Base-by-base conservation (phyloP, 441 rosid genomes). In the Macaranga tanarius region DNA sequence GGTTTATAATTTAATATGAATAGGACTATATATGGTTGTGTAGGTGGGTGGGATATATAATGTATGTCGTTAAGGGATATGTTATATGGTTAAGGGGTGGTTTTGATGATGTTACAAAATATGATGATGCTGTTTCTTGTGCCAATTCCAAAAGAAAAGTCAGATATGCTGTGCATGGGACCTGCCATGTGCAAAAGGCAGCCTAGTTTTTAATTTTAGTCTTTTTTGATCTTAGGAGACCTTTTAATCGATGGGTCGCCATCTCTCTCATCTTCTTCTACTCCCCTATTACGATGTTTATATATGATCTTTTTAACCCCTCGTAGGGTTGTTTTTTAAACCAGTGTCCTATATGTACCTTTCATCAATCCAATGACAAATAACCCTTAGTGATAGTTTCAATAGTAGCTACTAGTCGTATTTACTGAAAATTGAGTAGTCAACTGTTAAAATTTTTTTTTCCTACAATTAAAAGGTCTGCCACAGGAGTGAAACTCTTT, bases 101-200 rank as follows among this genome's bases (percentile, higher is more conserved):
- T 44, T 11, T 11, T 42, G 68, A 9, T 40, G 50, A 40, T 16
- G 59, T 28, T 54, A 10, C 16, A 67, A 54, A 57, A 8, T 15
- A n/a, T 7, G 4, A 76, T 65, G 52, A 48, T 73, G 62, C 17
- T 71, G 40, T 51, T 52, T 57, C 50, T 63, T 57, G 62, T 67
- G 11, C 70, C 22, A 31, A 56, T 59, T 63, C 42, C 13, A 73
- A 69, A 76, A 57, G 50, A 52, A 34, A 56, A 69, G 74, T 69
- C 74, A 79, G 73, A 74, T 69, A 79, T 47, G 12, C 70, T 71
- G 75, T 72, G 19, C 1, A 74, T 75, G 82, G 86, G 86, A 10
- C 82, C 82, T 70, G 70, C 85, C 86, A 83, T 83, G 83, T 83
- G 83, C 78, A 42, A 60, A 64, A 69, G 62, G 51, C 31, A 17